Percentiles rank a stretch among this genome's conserved stretches.
phyloP scores from a whole-genome alignment of 2,329 filamentous ascomycete genomes.

The Alternaria brassicicola region DNA sequence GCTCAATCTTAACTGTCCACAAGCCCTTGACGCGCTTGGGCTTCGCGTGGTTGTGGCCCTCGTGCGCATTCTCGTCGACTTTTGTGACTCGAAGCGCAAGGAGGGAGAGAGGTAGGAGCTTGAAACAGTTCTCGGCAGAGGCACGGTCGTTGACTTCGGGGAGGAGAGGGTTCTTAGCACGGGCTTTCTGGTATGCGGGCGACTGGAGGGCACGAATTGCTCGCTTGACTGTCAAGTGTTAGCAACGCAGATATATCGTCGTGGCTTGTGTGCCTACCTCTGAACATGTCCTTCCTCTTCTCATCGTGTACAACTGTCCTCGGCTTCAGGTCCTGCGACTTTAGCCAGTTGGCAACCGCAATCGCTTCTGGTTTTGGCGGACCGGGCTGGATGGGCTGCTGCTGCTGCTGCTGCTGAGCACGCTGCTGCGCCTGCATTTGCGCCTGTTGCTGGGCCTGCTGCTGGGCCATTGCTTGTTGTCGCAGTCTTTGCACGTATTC shows the following conservation, averaged over 20 bases:
- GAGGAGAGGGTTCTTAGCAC: conserved; percentile 86
- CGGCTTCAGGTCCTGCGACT: conserved; percentile 81
- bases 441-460: conserved; percentile 62
- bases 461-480: conserved; percentile 61
- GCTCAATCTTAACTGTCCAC: conserved; percentile 95
- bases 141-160: conserved; percentile 87
- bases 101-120: conserved; percentile 91
- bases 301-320: conserved; percentile 93
- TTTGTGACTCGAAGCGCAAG: conserved; percentile 90
- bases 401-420: conserved; percentile 47
- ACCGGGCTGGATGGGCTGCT: conserved; percentile 73
- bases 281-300: conserved; percentile 98
- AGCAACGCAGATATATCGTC: neutral
- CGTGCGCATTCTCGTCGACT: conserved; percentile 76
- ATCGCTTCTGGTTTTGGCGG: conserved; percentile 89
- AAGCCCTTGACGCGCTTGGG: conserved; percentile 92
- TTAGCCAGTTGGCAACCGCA: conserved; percentile 87
- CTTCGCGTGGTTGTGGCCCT: conserved; percentile 58
- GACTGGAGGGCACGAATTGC: conserved; percentile 89
- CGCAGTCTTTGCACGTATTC: conserved; percentile 72
- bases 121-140: conserved; percentile 91
- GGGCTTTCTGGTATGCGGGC: conserved; percentile 85
- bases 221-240: conserved; percentile 75
- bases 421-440: conserved; percentile 35
- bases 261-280: conserved; percentile 61